Percentiles rank a stretch among this genome's conserved stretches.
Evolutionary conservation across 202 grass and related monocot genomes (phyloP).

Genomic region (Alloteropsis angusta): DNA sequence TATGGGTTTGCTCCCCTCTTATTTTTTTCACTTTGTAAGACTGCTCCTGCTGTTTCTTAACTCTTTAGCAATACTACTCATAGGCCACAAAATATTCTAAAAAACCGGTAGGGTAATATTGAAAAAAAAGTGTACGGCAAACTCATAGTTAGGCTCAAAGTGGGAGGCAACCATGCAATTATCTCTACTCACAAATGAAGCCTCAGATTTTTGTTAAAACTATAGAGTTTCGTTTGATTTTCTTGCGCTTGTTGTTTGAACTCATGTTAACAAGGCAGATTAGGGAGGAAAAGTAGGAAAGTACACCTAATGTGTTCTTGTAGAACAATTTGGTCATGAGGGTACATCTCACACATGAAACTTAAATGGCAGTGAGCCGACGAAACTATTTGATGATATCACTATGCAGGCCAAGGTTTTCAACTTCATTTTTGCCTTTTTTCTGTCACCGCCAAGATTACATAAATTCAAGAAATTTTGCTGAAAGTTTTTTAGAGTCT

Average conservation of each 20-base stretch:
- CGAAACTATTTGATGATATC: neutral
- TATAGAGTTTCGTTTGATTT: neutral
- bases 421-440: too few species aligned
- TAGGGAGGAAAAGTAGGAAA: neutral
- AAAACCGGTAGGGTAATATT: neutral
- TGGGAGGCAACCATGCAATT: neutral
- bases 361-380: neutral
- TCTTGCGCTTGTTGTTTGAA: neutral
- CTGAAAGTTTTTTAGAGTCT: too few species aligned
- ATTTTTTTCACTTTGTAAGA: neutral
- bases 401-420: too few species aligned
- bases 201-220: neutral
- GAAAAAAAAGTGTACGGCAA: neutral
- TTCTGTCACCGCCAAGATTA: too few species aligned
- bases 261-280: neutral
- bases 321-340: neutral
- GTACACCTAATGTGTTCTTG: neutral
- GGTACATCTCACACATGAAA: neutral
- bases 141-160: neutral
- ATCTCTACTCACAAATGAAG: neutral
- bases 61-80: neutral
- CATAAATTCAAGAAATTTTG: too few species aligned
- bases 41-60: neutral
- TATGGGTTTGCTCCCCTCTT: neutral
- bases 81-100: neutral